Percentiles rank a stretch among this genome's conserved stretches.
These are phyloP conservation scores for Articulospora tetracladia DNA, from an alignment of 495 filamentous ascomycete genomes.

Conservation along the genomic window DNA sequence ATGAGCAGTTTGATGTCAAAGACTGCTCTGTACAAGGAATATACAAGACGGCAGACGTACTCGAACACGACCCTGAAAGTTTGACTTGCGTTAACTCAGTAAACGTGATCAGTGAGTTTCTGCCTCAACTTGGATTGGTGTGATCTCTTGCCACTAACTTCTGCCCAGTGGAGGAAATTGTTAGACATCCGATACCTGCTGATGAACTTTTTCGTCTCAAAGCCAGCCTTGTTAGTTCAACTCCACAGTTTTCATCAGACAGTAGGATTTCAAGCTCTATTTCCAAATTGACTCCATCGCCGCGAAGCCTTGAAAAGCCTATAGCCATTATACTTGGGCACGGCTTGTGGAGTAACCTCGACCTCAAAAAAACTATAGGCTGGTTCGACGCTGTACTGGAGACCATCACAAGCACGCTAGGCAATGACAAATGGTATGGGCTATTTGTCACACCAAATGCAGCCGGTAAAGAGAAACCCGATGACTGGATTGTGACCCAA, in stretches of 20 bases:
- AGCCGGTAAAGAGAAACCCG: slow-evolving; percentile 47
- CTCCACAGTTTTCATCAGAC: not conserved
- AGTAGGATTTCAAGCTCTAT: not conserved
- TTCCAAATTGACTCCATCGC: not conserved
- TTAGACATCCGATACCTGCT: slow-evolving; percentile 39
- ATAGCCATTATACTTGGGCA: slow-evolving; percentile 48
- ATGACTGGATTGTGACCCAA: slow-evolving; percentile 47
- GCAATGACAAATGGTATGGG: slow-evolving; percentile 30
- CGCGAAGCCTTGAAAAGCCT: slow-evolving; percentile 19
- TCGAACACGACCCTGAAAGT: slow-evolving; percentile 41
- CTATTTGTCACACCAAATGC: slow-evolving; percentile 50
- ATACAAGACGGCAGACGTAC: slow-evolving; percentile 45
- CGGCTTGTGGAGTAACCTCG: slow-evolving; percentile 49
- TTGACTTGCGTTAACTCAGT: slow-evolving; percentile 37
- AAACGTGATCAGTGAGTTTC: slow-evolving; percentile 35
- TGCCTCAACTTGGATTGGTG: not conserved
- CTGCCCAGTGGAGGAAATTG: slow-evolving; percentile 43
- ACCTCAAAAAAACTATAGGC: slow-evolving; percentile 38
- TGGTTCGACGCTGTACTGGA: slow-evolving; percentile 41
- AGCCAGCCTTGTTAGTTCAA: slow-evolving; percentile 32
- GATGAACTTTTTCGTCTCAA: slow-evolving; percentile 40
- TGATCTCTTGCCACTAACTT: not conserved
- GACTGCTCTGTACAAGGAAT: slow-evolving; percentile 50
- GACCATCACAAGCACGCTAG: slow-evolving; percentile 24
- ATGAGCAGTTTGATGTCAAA: slow-evolving; percentile 49